Evolutionary conservation across 2,329 filamentous ascomycete species (phyloP).

Genomic region (Gaeumannomyces tritici): DNA sequence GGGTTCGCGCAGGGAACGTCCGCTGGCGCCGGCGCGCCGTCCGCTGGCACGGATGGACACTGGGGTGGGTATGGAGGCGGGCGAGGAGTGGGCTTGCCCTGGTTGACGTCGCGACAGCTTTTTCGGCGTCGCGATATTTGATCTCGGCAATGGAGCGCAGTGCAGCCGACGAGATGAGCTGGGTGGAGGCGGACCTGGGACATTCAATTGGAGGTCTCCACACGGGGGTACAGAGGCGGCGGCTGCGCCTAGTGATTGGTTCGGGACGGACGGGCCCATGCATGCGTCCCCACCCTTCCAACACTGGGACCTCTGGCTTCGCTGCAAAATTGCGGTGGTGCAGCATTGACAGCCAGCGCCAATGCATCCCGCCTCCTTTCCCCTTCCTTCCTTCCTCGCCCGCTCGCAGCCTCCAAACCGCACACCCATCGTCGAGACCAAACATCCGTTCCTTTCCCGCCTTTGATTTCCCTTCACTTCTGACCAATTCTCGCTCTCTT

Average conservation of each 20-base stretch:
- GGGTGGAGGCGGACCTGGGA: neutral
- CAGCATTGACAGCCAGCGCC: neutral
- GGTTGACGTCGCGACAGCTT: neutral
- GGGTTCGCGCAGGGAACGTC: neutral
- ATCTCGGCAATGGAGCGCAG: neutral
- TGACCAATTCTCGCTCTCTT: slow-evolving; percentile 9
- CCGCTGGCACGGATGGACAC: too few species aligned
- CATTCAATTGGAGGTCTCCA: neutral
- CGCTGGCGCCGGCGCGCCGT: neutral
- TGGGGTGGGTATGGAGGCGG: neutral
- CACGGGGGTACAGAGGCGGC: neutral
- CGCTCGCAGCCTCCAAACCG: neutral
- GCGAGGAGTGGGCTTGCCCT: neutral
- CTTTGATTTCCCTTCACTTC: slow-evolving; percentile 14
- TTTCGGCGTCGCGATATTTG: neutral
- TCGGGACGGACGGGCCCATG: neutral
- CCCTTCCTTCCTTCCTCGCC: slow-evolving; percentile 4
- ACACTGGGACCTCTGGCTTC: neutral
- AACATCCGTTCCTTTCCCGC: slow-evolving; percentile 9
- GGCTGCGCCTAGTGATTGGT: neutral
- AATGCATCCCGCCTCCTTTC: neutral
- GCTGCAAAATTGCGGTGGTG: neutral
- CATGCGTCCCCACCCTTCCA: neutral
- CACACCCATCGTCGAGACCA: neutral
- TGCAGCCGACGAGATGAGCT: neutral